These are phyloP conservation scores for Cylindrotheca closterium DNA, from an alignment of 108 stramenopile species.

Conservation along the genomic window DNA sequence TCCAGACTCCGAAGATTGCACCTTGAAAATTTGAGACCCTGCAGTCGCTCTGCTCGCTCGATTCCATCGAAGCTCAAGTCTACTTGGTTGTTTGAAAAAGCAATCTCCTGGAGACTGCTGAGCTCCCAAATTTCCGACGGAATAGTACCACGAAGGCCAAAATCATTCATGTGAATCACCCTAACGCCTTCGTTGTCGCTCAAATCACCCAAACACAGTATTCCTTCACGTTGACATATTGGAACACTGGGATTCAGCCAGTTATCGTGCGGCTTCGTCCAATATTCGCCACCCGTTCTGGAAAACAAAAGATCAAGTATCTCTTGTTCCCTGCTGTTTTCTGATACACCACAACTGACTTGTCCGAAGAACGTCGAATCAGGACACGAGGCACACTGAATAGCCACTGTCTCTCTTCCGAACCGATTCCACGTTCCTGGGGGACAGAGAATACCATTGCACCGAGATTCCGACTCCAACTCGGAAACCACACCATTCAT, in stretches of 20 bases:
- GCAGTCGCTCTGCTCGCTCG: constrained; percentile 41
- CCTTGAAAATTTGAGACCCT: constrained; percentile 47
- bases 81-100: constrained; percentile 35
- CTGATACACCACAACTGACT: constrained; percentile 30
- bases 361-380: constrained; percentile 21
- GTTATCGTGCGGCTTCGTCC: constrained; percentile 38
- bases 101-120: constrained; percentile 31
- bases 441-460: constrained; percentile 78
- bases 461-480: constrained; percentile 31
- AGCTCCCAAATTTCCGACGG: constrained; percentile 55
- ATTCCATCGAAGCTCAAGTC: constrained; percentile 52
- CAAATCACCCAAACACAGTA: constrained; percentile 32
- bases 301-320: constrained; percentile 53
- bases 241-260: constrained; percentile 50
- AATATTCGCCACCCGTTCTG: constrained; percentile 54
- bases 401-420: constrained; percentile 47
- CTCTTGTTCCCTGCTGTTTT: constrained; percentile 33
- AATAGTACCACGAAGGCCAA: constrained; percentile 48
- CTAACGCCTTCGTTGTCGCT: constrained; percentile 40
- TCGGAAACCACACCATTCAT: constrained; percentile 55
- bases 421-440: constrained; percentile 67
- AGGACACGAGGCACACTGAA: constrained; percentile 35
- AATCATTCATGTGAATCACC: constrained; percentile 31
- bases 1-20: constrained; percentile 47
- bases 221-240: constrained; percentile 60